phyloP scores from a whole-genome alignment of 257 asterid genomes.

The Striga asiatica region DNA sequence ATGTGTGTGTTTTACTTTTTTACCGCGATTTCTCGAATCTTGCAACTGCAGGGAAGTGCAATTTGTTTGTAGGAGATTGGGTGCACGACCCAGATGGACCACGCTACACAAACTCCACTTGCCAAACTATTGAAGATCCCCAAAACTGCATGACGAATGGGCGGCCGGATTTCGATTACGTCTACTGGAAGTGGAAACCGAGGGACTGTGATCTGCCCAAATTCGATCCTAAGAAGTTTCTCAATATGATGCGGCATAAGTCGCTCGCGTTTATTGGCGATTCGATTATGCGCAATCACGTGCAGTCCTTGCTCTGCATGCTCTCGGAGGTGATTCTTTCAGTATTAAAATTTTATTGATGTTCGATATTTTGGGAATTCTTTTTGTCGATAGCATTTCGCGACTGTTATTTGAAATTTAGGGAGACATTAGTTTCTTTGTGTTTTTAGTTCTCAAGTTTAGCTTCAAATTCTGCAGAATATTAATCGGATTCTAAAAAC shows the following conservation, averaged over 20 bases:
- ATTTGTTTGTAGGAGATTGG: constrained; percentile 70
- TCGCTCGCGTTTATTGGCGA: constrained; percentile 70
- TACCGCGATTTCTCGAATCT: too few relatives aligned
- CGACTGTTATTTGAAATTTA: too few relatives aligned
- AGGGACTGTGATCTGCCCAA: constrained; percentile 44
- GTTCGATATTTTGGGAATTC: not conserved
- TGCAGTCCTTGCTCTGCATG: constrained; percentile 66
- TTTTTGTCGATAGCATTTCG: too few relatives aligned
- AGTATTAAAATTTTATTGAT: not conserved
- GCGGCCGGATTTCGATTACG: constrained; percentile 51
- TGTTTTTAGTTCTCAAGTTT: not conserved
- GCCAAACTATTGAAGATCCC: constrained; percentile 46
- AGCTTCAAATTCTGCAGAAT: too few relatives aligned
- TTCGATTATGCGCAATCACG: constrained; percentile 81
- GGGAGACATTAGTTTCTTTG: not conserved
- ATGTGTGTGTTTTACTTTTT: too few relatives aligned
- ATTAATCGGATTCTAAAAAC: too few relatives aligned
- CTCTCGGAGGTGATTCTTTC: constrained; percentile 54
- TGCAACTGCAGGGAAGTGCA: constrained; percentile 40
- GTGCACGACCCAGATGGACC: constrained; percentile 48
- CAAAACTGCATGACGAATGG: constrained; percentile 80
- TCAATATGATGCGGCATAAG: constrained; percentile 39
- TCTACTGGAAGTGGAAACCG: constrained; percentile 80
- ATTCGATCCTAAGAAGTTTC: constrained; percentile 42
- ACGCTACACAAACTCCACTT: constrained; percentile 42